These are phyloP conservation scores for Mycena vitilis DNA, from an alignment of 768 basidiomycete species.

Conservation along the genomic window DNA sequence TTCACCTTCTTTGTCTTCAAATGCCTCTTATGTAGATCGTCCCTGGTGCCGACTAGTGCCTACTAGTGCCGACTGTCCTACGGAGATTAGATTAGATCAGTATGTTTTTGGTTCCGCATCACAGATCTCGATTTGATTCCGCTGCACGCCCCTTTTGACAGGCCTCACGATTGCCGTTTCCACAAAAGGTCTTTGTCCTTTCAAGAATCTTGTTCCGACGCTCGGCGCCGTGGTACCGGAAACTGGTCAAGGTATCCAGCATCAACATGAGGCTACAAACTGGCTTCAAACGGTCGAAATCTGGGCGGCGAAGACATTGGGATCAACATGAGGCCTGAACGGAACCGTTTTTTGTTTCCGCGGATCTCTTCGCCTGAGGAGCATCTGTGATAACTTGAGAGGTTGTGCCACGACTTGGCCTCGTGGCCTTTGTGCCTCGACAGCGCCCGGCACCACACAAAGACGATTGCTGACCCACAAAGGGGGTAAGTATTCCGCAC, in stretches of 20 bases:
- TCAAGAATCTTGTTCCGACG: slow-evolving; percentile 3
- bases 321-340: slow-evolving; percentile 33
- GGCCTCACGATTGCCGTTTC: slow-evolving; percentile 3
- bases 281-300: neutral
- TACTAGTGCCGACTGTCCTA: too few species aligned
- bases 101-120: neutral
- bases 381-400: slow-evolving; percentile 22
- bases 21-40: too few species aligned
- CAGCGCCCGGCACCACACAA: too few species aligned
- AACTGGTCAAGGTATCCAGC: slow-evolving; percentile 12
- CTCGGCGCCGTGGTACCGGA: slow-evolving; percentile 20
- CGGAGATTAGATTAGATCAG: neutral
- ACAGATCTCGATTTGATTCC: slow-evolving; percentile 1
- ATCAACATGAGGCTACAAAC: slow-evolving; percentile 28
- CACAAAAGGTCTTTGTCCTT: slow-evolving; percentile 7
- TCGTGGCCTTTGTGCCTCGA: slow-evolving; percentile 48
- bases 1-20: neutral
- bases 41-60: too few species aligned
- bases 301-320: slow-evolving; percentile 3
- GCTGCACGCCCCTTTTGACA: neutral
- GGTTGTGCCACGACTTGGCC: slow-evolving; percentile 46
- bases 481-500: slow-evolving; percentile 42
- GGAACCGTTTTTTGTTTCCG: slow-evolving; percentile 9
- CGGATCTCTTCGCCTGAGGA: slow-evolving; percentile 17
- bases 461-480: slow-evolving; percentile 26